These are phyloP conservation scores for Corylus avellana DNA, from an alignment of 306 rosid genomes.

Conservation along the genomic window DNA sequence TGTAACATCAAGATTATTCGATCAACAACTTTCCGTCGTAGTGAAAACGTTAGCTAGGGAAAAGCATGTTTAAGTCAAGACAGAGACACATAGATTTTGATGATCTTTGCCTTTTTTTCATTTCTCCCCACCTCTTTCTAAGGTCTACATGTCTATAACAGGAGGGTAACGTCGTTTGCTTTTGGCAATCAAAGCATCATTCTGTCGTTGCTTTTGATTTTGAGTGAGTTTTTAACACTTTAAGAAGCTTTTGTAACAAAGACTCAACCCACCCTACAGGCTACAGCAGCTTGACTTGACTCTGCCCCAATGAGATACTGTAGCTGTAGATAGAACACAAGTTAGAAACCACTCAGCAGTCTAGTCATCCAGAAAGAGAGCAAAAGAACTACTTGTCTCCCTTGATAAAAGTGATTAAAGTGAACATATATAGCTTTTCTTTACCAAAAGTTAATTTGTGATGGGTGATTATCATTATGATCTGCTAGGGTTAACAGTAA, in stretches of 20 bases:
- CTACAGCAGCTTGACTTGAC: conserved; percentile 5
- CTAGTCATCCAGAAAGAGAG: conserved; percentile 20
- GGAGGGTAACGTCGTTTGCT: conserved; percentile 12
- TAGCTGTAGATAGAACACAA: conserved; percentile 3
- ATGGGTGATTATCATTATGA: not conserved
- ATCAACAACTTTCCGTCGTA: conserved; percentile 12
- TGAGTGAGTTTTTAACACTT: conserved; percentile 15
- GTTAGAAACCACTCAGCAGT: conserved; percentile 15
- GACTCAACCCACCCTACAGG: conserved; percentile 8
- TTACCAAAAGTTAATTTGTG: conserved; percentile 2
- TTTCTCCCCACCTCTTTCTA: not conserved
- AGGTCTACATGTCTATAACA: not conserved
- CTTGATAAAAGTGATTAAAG: conserved; percentile 21
- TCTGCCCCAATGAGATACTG: not conserved
- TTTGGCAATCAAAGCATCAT: conserved; percentile 25
- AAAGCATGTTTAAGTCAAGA: conserved; percentile 34
- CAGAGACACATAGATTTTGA: conserved; percentile 7
- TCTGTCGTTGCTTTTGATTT: conserved; percentile 29
- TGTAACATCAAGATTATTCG: conserved; percentile 3
- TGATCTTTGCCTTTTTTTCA: conserved; percentile 9
- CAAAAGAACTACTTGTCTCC: conserved; percentile 20
- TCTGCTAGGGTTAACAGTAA: not conserved
- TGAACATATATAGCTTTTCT: not conserved
- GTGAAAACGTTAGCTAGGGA: conserved; percentile 7
- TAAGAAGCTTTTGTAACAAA: conserved; percentile 22